These are phyloP conservation scores for Piper betle DNA, from an alignment of 164 flowering plant species.

Conservation along the genomic window DNA sequence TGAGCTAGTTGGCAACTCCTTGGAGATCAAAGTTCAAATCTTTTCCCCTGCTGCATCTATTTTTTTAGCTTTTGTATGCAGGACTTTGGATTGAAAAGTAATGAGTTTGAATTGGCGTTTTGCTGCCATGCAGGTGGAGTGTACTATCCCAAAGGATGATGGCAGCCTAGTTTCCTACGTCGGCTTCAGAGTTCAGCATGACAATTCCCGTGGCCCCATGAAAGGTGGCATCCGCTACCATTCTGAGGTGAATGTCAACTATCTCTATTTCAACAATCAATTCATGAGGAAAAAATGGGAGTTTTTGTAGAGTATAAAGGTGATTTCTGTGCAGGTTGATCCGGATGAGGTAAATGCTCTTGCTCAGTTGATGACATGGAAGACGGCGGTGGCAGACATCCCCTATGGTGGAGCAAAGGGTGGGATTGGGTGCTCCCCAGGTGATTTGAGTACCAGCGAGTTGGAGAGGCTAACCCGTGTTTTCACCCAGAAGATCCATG, in stretches of 20 bases:
- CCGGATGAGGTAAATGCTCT: constrained; percentile 87
- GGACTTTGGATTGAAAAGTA: not conserved
- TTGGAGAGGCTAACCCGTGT: constrained; percentile 74
- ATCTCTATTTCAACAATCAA: not conserved
- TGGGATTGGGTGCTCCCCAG: constrained; percentile 69
- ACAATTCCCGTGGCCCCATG: constrained; percentile 40
- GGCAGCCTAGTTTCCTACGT: constrained; percentile 68
- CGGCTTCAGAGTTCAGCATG: constrained; percentile 23
- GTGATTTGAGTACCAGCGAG: constrained; percentile 46
- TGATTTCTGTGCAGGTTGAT: constrained; percentile 37
- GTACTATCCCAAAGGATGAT: constrained; percentile 90
- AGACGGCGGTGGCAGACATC: constrained; percentile 66
- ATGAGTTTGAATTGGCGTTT: not conserved
- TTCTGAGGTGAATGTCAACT: constrained; percentile 47
- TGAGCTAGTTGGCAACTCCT: too few species aligned
- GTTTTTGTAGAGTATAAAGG: not conserved
- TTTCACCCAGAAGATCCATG: constrained; percentile 82
- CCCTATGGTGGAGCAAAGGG: constrained; percentile 90
- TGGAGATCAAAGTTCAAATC: not conserved
- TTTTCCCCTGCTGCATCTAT: not conserved
- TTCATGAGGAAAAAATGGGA: not conserved
- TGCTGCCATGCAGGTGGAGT: constrained; percentile 52
- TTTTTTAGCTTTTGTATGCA: not conserved
- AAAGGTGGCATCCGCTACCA: constrained; percentile 95
- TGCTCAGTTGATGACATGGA: constrained; percentile 87